Conservation (phyloP, 1,284 basidiomycete species). For the Marasmius oreades region DNA sequence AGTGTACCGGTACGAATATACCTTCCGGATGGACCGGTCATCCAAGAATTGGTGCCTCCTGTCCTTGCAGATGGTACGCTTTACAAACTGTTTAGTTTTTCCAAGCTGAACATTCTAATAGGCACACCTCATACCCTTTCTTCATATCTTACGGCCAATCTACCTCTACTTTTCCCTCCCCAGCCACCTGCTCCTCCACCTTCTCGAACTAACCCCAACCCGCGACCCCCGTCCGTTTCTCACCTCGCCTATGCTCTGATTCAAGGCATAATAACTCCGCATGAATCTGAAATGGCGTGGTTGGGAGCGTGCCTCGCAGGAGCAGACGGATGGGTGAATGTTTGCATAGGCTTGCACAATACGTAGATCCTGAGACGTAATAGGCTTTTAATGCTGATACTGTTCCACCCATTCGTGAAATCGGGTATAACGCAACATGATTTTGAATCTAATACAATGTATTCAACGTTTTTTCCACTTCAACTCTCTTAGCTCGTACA, state of each 20-base stretch:
- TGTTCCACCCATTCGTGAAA: too few relatives aligned
- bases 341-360: constrained; percentile 66
- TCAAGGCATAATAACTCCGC: constrained; percentile 85
- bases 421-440: too few relatives aligned
- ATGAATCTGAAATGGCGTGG: constrained; percentile 91
- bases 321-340: constrained; percentile 92
- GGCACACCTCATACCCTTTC: constrained; percentile 59
- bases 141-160: constrained; percentile 55
- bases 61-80: constrained; percentile 61
- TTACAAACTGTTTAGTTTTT: neutral
- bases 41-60: constrained; percentile 87
- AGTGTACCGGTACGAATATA: constrained; percentile 89
- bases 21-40: constrained; percentile 86
- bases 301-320: constrained; percentile 85
- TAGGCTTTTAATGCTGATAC: too few relatives aligned
- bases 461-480: constrained; percentile 2
- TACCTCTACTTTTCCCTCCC: constrained; percentile 65
- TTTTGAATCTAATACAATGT: neutral
- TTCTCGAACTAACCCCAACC: constrained; percentile 33
- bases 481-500: constrained; percentile 3
- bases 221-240: constrained; percentile 29
- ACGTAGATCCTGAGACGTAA: neutral
- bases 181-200: constrained; percentile 37
- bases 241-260: constrained; percentile 70
- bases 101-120: constrained; percentile 24